Percentiles rank a stretch among this genome's conserved stretches.
Evolutionary conservation across 257 asterid species (phyloP).

Genomic region (Fraxinus americana): DNA sequence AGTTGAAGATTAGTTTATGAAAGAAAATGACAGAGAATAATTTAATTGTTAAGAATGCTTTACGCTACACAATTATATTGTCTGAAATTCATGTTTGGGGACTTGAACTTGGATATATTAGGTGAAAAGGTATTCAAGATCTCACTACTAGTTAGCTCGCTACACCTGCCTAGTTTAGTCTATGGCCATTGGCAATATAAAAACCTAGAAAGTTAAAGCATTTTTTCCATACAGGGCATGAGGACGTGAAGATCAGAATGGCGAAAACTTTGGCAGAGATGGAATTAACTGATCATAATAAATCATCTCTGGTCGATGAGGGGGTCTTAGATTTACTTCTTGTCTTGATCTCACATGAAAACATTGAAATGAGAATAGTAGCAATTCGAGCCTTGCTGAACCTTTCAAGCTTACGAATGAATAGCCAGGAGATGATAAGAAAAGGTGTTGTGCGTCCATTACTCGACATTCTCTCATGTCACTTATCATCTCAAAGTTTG

Average conservation of each 20-base stretch:
- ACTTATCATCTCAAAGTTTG: slow-evolving; percentile 42
- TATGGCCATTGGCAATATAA: background rate
- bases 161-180: background rate
- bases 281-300: slow-evolving; percentile 66
- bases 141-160: background rate
- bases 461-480: slow-evolving; percentile 54
- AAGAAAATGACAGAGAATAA: background rate
- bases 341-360: slow-evolving; percentile 38
- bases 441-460: slow-evolving; percentile 51
- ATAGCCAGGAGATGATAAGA: slow-evolving; percentile 62
- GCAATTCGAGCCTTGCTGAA: slow-evolving; percentile 53
- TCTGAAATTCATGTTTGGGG: background rate
- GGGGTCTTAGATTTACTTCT: slow-evolving; percentile 61
- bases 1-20: background rate
- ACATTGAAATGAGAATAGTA: slow-evolving; percentile 47
- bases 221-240: slow-evolving; percentile 45
- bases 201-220: background rate
- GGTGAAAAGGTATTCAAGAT: background rate
- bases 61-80: background rate
- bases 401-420: slow-evolving; percentile 51
- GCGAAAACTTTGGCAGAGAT: slow-evolving; percentile 58
- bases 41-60: background rate
- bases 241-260: slow-evolving; percentile 59
- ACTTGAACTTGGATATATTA: background rate
- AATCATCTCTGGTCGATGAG: slow-evolving; percentile 48